Evolutionary conservation across 495 filamentous ascomycete genomes (phyloP), one percentile per base, ranked within the genome.

Genomic region (Tuber magnatum): DNA sequence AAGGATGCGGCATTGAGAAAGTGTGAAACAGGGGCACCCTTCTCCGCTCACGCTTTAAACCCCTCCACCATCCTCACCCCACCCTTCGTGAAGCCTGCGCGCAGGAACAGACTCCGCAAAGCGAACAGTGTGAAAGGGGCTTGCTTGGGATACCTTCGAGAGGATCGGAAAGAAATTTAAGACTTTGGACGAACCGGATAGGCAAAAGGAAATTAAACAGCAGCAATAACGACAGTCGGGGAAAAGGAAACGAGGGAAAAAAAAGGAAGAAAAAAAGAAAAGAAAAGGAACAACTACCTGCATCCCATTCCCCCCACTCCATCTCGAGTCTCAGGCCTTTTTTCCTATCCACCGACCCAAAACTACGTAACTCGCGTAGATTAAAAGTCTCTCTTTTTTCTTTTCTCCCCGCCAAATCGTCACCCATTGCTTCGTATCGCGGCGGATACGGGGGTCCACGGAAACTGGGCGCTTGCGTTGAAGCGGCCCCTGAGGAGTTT

Each of bases 1-100:
- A 79, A 75, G 69, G 68, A 75, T 79, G 78, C 77, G 56, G 70
- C 72, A 79, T 79, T 79, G 76, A 73, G 77, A 68, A 35, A 76
- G 61, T 22, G 70, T 78, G 77, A 79, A 79, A 79, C 76, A 78
- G 70, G 41, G 72, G 39, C 76, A 72, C 51, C 70, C 77, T 75
- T 78, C 77, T 79, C 72, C 70, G 48, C 71, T 70, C 71, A 79
- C 72, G 71, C 72, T 75, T 71, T 79, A 79, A 79, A 76, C 77
- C 77, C 77, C 61, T 77, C 72, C 56, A 35, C 56, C 56, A 65
- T 65, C n/a, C 56, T 28, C 56, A 35, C 28, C 56, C 56, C 56
- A 65, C 56, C 56, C 56, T 61, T 61, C 51, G 39, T 7, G 28
- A 44, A 41, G 35, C 69, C 24, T 41, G 69, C 39, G 39, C 39